Evolutionary conservation across 1,139 yeast genomes (phyloP), one percentile per base, ranked within the genome.

Genomic region (Suhomyces kunorum): DNA sequence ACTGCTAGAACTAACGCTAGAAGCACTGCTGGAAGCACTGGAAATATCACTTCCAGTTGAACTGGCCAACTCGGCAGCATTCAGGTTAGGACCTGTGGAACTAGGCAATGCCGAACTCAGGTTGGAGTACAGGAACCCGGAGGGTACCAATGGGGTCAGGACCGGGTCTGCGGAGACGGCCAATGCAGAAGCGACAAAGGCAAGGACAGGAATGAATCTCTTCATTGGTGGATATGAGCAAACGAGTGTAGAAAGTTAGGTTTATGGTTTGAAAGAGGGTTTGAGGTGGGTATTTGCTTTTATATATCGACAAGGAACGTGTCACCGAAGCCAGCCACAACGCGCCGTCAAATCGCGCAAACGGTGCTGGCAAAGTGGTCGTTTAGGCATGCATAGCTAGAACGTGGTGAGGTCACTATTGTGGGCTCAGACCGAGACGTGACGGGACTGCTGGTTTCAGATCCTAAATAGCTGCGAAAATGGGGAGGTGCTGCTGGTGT

Each of bases 81-180:
- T 29, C 8, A 6, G 14, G 7, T 19, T 19, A 2, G 32, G 32
- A 8, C 32, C 32, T 11, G 19, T 13, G 32, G 16, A 12, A n/a
- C 20, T 29, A 24, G 32, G 20, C n/a, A 22, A 6, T 13, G 24
- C 51, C 13, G 60, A 49, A 6, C 53, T 40, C 14, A 41, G 37
- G 49, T 62, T 63, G 38, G 55, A 35, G 48, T 57, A 63, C 20
- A 48, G 46, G 47, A 64, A 64, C 2, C 63, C 53, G 2, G 61
- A 51, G 20, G 71, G 68, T 12, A 47, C 67, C 32, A 34, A 60
- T 45, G 16, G 33, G 34, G 14, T 41, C 31, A 16, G 43, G 8
- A 1, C 57, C 44, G 23, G 56, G 43, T 18, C 58, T 6, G 61
- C 59, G 34, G 60, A 48, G 25, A 60, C 63, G 14, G 56, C 56